Conservation (phyloP, 768 basidiomycete species). For the Mycena alexandri region DNA sequence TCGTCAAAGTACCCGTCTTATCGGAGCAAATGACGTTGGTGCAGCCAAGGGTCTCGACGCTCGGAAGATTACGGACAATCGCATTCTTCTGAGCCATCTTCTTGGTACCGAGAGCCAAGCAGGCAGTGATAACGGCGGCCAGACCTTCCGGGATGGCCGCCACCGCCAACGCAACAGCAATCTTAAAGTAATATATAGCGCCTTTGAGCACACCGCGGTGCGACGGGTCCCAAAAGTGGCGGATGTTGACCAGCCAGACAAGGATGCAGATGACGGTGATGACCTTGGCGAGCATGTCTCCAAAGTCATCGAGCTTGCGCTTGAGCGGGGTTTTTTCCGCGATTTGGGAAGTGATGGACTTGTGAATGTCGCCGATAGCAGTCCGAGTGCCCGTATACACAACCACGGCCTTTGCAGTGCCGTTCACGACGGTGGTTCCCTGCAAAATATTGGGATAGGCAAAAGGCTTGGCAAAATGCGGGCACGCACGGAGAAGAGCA, state of each 20-base stretch:
- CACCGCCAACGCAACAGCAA: constrained; percentile 98
- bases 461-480: background rate
- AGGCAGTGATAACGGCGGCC: constrained; percentile 98
- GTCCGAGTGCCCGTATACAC: constrained; percentile 88
- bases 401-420: constrained; percentile 88
- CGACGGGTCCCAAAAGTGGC: constrained; percentile 95
- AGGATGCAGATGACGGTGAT: constrained; percentile 97
- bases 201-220: constrained; percentile 93
- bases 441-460: constrained; percentile 42
- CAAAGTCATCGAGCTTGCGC: constrained; percentile 97
- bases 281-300: constrained; percentile 97
- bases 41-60: constrained; percentile 97
- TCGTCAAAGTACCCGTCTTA: constrained; percentile 97
- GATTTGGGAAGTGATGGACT: constrained; percentile 93
- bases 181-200: constrained; percentile 99
- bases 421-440: constrained; percentile 98
- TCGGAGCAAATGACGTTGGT: constrained; percentile 99
- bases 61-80: constrained; percentile 95
- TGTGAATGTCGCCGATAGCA: constrained; percentile 97
- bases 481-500: constrained; percentile 85
- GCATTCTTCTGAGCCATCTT: constrained; percentile 99
- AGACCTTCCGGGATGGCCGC: constrained; percentile 98
- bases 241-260: constrained; percentile 97
- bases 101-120: constrained; percentile 95
- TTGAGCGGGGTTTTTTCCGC: constrained; percentile 97